Percentiles rank a stretch among this genome's conserved stretches.
phyloP scores from a whole-genome alignment of 2,329 filamentous ascomycete genomes.

The Aspergillus fischeri region DNA sequence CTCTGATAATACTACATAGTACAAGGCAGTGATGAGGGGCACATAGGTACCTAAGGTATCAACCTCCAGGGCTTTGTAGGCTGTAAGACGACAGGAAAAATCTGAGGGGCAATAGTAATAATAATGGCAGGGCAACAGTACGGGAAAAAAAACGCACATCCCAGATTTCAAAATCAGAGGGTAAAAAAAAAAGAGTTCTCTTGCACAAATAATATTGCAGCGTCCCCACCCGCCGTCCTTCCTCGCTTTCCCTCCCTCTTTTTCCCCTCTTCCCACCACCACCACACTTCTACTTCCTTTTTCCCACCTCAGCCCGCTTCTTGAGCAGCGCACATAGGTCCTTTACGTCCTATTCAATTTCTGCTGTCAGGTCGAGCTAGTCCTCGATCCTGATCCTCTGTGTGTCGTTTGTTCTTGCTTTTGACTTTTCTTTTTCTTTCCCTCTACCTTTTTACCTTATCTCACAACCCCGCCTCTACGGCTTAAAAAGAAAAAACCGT shows the following conservation, averaged over 20 bases:
- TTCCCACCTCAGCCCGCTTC: conserved; percentile 23
- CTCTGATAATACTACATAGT: background rate
- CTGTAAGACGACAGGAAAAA: conserved; percentile 3
- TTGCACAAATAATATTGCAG: conserved; percentile 10
- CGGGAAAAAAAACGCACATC: conserved; percentile 13
- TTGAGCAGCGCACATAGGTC: conserved; percentile 39
- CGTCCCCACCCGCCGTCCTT: conserved; percentile 23
- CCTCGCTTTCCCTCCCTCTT: conserved; percentile 18
- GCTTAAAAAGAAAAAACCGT: conserved; percentile 55
- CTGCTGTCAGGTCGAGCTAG: conserved; percentile 38
- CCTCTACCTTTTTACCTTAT: conserved; percentile 24
- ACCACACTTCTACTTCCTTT: conserved; percentile 15
- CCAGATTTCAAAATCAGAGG: conserved; percentile 1
- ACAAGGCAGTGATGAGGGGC: background rate
- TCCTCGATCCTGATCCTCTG: conserved; percentile 41
- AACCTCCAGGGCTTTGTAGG: conserved; percentile 1
- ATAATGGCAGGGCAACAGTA: background rate
- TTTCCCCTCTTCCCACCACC: conserved; percentile 21
- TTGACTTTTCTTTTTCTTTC: conserved; percentile 27
- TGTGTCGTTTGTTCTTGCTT: conserved; percentile 33
- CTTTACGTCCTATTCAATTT: conserved; percentile 25
- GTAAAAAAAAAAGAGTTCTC: conserved; percentile 24
- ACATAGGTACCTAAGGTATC: background rate
- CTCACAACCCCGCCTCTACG: conserved; percentile 39
- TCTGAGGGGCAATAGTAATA: conserved; percentile 4